Conservation (phyloP, 1,284 basidiomycete species). For the Calocybe gambosa region DNA sequence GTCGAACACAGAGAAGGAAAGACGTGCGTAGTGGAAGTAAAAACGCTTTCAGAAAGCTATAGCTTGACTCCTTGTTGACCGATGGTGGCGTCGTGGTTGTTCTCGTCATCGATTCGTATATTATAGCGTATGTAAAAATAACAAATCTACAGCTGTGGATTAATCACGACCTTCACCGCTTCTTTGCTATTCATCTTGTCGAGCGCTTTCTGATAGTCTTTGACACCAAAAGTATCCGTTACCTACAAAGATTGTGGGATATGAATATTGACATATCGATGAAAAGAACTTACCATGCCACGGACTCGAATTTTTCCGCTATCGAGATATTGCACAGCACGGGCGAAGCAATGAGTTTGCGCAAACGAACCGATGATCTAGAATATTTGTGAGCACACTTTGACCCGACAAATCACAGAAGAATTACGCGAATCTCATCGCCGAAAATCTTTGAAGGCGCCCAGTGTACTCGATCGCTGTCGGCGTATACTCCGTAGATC, state of each 20-base stretch:
- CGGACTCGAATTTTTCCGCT: constrained; percentile 76
- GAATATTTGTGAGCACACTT: constrained; percentile 6
- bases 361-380: constrained; percentile 85
- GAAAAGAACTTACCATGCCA: constrained; percentile 58
- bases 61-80: constrained; percentile 4
- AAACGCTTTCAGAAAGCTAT: constrained; percentile 57
- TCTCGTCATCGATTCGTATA: too few relatives aligned
- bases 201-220: constrained; percentile 75
- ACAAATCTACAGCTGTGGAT: constrained; percentile 21
- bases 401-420: neutral
- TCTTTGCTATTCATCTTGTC: constrained; percentile 77
- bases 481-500: constrained; percentile 72
- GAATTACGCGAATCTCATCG: constrained; percentile 72
- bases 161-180: constrained; percentile 66
- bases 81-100: too few relatives aligned
- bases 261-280: neutral
- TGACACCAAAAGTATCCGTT: constrained; percentile 69
- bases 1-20: constrained; percentile 66
- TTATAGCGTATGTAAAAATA: too few relatives aligned
- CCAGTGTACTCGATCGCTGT: constrained; percentile 76
- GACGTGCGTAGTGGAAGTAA: constrained; percentile 81
- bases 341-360: constrained; percentile 82
- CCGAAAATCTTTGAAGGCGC: constrained; percentile 78
- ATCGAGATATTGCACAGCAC: constrained; percentile 83
- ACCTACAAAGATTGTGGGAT: constrained; percentile 31